Percentiles rank a stretch among this genome's conserved stretches.
Conservation (phyloP, 169 alveolate species). For the Eimeria acervulina region DNA sequence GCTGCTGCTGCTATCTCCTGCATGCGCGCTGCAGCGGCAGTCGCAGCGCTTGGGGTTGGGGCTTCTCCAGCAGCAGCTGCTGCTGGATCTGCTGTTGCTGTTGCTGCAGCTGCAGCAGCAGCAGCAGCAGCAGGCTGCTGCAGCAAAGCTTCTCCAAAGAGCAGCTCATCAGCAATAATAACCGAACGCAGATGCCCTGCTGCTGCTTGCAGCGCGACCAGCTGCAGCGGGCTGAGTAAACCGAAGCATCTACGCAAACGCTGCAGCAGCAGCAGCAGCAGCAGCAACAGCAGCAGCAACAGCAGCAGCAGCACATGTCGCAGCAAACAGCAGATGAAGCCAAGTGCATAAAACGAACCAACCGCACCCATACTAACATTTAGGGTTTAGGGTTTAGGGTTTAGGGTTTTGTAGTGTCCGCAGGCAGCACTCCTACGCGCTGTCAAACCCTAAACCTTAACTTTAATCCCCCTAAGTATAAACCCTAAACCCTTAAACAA, state of each 20-base stretch:
- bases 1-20: background rate
- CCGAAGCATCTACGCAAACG: background rate
- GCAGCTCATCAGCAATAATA: conserved; percentile 59
- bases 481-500: no score
- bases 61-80: background rate
- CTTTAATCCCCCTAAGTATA: background rate
- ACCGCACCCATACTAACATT: background rate
- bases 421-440: background rate
- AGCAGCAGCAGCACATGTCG: no score
- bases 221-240: conserved; percentile 9
- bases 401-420: background rate
- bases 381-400: background rate
- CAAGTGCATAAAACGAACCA: background rate
- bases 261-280: conserved; percentile 37
- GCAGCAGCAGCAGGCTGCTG: no score
- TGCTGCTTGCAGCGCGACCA: conserved; percentile 68
- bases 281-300: conserved; percentile 39
- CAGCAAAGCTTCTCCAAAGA: background rate
- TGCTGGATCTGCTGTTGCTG: no score
- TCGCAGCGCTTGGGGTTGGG: background rate
- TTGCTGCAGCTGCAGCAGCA: no score
- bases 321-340: conserved; percentile 2
- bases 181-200: conserved; percentile 80
- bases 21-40: background rate
- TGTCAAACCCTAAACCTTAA: background rate